Conservation (phyloP, 1,284 basidiomycete genomes). For the Peniophora sp. region DNA sequence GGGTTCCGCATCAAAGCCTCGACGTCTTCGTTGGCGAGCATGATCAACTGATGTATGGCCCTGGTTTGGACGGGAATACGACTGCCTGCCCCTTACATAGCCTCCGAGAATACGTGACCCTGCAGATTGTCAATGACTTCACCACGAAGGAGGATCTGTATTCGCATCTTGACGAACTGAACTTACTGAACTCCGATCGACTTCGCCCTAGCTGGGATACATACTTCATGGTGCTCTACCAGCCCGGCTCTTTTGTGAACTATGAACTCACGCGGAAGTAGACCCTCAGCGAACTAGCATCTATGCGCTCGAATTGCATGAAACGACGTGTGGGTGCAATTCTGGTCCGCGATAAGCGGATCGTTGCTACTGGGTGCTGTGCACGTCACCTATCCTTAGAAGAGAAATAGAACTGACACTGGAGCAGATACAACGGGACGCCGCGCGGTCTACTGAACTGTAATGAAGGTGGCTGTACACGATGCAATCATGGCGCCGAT, state of each 20-base stretch:
- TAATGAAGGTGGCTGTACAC: slow-evolving; percentile 79
- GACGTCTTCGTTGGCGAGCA: slow-evolving; percentile 35
- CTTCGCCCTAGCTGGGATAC: slow-evolving; percentile 88
- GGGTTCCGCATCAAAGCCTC: slow-evolving; percentile 31
- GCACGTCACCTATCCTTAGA: neutral
- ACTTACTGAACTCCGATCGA: slow-evolving; percentile 66
- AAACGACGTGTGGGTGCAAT: slow-evolving; percentile 94
- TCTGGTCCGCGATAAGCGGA: slow-evolving; percentile 79
- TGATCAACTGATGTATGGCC: slow-evolving; percentile 22
- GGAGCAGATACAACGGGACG: slow-evolving; percentile 89
- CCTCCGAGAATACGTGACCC: slow-evolving; percentile 44
- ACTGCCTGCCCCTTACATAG: slow-evolving; percentile 29
- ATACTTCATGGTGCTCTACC: slow-evolving; percentile 80
- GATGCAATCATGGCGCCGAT: slow-evolving; percentile 66
- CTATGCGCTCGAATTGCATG: slow-evolving; percentile 91
- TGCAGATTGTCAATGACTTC: slow-evolving; percentile 72
- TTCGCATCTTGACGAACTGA: slow-evolving; percentile 56
- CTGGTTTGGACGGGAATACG: slow-evolving; percentile 4
- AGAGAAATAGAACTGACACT: neutral
- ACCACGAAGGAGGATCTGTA: slow-evolving; percentile 46
- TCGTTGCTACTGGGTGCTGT: slow-evolving; percentile 81
- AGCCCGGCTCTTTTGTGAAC: neutral
- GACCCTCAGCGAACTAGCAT: slow-evolving; percentile 85
- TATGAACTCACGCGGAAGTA: slow-evolving; percentile 18
- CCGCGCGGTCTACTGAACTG: slow-evolving; percentile 86